A percentile compares a stretch with the other conserved stretches of the same genome.
Conservation (phyloP, 2,329 filamentous ascomycete species). For the Talaromyces amestolkiae region DNA sequence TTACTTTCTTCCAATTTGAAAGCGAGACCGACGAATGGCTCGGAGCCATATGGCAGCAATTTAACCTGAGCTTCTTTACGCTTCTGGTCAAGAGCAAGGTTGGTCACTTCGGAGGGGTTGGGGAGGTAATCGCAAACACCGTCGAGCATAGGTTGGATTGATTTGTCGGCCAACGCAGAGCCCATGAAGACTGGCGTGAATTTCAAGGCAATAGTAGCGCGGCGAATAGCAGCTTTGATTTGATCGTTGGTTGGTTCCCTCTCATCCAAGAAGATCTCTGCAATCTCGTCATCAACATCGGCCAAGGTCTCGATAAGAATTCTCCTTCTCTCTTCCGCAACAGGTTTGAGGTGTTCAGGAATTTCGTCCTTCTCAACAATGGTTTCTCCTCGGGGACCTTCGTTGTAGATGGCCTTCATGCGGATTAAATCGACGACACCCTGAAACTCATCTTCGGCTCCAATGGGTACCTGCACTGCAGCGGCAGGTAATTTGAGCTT, state of each 20-base stretch:
- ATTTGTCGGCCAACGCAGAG: conserved; percentile 90
- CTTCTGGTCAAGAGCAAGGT: conserved; percentile 80
- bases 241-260: conserved; percentile 72
- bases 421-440: conserved; percentile 89
- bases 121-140: conserved; percentile 94
- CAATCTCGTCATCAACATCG: conserved; percentile 97
- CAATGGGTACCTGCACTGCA: conserved; percentile 91
- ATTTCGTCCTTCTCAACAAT: conserved; percentile 76
- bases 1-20: conserved; percentile 99
- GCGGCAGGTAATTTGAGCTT: conserved; percentile 93
- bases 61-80: conserved; percentile 76
- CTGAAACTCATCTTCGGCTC: conserved; percentile 83
- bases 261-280: conserved; percentile 90
- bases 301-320: conserved; percentile 91
- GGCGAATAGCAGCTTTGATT: conserved; percentile 87
- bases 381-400: conserved; percentile 75
- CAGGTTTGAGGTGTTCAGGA: conserved; percentile 70
- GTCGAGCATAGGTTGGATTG: conserved; percentile 93
- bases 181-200: conserved; percentile 97
- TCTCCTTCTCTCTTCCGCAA: conserved; percentile 78
- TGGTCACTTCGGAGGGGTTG: conserved; percentile 84
- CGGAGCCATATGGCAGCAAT: conserved; percentile 85
- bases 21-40: conserved; percentile 91
- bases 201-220: conserved; percentile 82
- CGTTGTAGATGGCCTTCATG: conserved; percentile 92